Conservation (phyloP, 139 green algal genomes). For the Asterochloris erici region DNA sequence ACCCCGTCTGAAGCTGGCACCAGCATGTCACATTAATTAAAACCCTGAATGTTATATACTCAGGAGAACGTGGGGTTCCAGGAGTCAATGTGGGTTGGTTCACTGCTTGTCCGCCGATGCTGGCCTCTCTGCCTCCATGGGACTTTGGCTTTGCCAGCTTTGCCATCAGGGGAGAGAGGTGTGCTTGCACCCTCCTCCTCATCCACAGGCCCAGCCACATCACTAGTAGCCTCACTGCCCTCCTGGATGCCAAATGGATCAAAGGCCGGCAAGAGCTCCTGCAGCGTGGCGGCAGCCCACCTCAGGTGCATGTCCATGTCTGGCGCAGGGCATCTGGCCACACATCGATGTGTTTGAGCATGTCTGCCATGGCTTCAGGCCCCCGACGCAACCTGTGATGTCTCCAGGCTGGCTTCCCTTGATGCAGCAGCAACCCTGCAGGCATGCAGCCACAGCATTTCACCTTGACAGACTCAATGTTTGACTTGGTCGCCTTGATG, state of each 20-base stretch:
- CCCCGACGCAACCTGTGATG: background rate
- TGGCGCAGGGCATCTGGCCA: background rate
- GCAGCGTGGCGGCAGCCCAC: background rate
- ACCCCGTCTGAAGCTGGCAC: too few relatives aligned
- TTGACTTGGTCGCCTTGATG: constrained; percentile 1
- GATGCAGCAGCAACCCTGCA: background rate
- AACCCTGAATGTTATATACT: too few relatives aligned
- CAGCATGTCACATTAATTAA: too few relatives aligned
- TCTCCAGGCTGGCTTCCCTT: background rate
- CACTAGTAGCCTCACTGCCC: background rate
- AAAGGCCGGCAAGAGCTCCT: constrained; percentile 14
- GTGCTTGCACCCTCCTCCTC: constrained; percentile 1
- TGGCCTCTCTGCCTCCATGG: constrained; percentile 1
- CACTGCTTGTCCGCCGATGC: constrained; percentile 12
- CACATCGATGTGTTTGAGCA: too few relatives aligned
- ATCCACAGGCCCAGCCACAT: background rate
- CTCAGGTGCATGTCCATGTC: background rate
- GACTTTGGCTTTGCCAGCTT: background rate
- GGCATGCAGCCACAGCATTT: background rate
- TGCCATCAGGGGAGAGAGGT: background rate
- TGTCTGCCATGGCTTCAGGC: background rate
- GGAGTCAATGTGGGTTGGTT: constrained; percentile 10
- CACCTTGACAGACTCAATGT: constrained; percentile 10
- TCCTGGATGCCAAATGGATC: constrained; percentile 15
- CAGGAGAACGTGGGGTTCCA: background rate